Conservation (phyloP, 208 protist species). For the Leishmania tropica region DNA sequence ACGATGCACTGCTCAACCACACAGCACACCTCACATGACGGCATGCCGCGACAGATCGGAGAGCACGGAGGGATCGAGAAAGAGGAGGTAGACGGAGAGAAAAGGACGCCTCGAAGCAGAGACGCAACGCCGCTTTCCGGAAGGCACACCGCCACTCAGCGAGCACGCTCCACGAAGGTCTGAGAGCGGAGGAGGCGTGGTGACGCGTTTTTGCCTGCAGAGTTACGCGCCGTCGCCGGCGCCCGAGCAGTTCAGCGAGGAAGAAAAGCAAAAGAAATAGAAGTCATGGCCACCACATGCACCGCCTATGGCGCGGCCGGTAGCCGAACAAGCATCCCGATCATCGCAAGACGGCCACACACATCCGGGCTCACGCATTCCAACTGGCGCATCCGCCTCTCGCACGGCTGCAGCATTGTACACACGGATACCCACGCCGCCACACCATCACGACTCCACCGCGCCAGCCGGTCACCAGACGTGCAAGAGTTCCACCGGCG, state of each 20-base stretch:
- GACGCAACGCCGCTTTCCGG: background rate
- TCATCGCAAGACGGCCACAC: background rate
- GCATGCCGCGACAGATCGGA: background rate
- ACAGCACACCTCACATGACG: background rate
- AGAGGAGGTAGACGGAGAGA: background rate
- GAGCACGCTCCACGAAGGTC: background rate
- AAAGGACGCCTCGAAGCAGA: background rate
- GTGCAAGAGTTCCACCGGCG: background rate
- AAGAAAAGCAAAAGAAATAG: conserved; percentile 7
- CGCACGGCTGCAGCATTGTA: background rate
- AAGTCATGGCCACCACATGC: background rate
- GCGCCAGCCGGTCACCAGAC: background rate
- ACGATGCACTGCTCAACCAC: background rate
- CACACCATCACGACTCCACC: background rate
- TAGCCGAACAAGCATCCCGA: background rate
- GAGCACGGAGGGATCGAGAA: conserved; percentile 18
- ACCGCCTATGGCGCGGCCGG: background rate
- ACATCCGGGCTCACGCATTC: background rate
- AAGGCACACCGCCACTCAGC: background rate
- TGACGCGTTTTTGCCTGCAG: background rate
- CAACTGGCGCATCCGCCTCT: background rate
- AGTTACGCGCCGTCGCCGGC: background rate
- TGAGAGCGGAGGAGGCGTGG: background rate
- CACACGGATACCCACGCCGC: background rate
- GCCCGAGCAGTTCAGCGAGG: conserved; percentile 1